phyloP scores from a whole-genome alignment of 495 filamentous ascomycete genomes.

The Lasiosphaeria ovina region DNA sequence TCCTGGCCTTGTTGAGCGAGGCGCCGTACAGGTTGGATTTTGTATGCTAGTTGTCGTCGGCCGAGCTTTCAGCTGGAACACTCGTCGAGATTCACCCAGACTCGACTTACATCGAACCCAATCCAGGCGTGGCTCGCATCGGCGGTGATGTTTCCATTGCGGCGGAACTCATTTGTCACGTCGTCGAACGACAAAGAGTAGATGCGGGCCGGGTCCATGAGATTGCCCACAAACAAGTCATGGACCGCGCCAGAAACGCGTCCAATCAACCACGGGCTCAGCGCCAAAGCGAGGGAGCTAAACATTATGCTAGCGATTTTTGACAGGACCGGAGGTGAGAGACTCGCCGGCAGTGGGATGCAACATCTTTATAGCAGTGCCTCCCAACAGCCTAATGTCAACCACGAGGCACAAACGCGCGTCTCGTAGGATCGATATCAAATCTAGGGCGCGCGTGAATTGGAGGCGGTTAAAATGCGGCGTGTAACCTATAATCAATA shows the following conservation, averaged over 20 bases:
- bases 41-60: conserved; percentile 27
- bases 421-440: too few species aligned
- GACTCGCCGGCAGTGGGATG: too few species aligned
- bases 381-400: too few species aligned
- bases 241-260: neutral
- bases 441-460: too few species aligned
- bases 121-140: conserved; percentile 34
- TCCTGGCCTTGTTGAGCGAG: conserved; percentile 23
- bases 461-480: too few species aligned
- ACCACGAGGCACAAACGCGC: too few species aligned
- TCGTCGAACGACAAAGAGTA: conserved; percentile 36
- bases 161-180: conserved; percentile 19
- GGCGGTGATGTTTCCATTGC: conserved; percentile 20
- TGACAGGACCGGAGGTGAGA: neutral
- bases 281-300: neutral
- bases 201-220: conserved; percentile 10
- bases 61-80: neutral
- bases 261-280: neutral
- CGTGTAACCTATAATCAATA: too few species aligned
- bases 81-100: neutral
- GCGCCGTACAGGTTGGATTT: conserved; percentile 37
- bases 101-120: conserved; percentile 30
- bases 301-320: neutral
- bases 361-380: too few species aligned
- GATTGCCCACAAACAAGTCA: conserved; percentile 21